A percentile compares a stretch with the other conserved stretches of the same genome.
phyloP scores from a whole-genome alignment of 2,329 filamentous ascomycete species.

The Trichoderma koningii region DNA sequence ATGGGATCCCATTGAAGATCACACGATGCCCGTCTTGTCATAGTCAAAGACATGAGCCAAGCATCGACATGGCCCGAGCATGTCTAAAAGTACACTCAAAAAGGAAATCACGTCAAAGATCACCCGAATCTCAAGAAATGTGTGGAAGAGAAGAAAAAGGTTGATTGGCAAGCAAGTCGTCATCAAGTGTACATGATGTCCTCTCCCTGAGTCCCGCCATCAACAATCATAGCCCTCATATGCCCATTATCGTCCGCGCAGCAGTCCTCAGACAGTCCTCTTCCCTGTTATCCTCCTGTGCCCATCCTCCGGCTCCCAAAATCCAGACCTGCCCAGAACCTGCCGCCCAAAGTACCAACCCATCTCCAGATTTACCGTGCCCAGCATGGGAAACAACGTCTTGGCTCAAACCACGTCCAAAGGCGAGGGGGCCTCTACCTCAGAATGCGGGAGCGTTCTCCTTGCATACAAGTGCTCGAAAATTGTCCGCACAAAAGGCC shows the following conservation, averaged over 20 bases:
- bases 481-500: conserved; percentile 27
- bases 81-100: no score
- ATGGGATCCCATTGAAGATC: conserved; percentile 14
- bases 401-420: conserved; percentile 11
- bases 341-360: conserved; percentile 20
- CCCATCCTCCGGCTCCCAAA: conserved; percentile 8
- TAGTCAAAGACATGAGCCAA: neutral
- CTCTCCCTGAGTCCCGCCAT: conserved; percentile 21
- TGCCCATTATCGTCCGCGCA: conserved; percentile 30
- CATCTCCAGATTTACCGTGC: conserved; percentile 22
- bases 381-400: conserved; percentile 19
- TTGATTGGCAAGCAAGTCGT: conserved; percentile 27
- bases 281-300: neutral
- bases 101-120: neutral
- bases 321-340: conserved; percentile 23
- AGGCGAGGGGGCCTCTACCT: conserved; percentile 6
- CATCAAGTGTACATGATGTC: conserved; percentile 28
- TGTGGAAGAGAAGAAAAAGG: conserved; percentile 26
- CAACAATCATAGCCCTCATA: conserved; percentile 29
- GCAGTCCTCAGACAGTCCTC: conserved; percentile 1
- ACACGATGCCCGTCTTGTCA: neutral
- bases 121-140: neutral
- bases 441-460: conserved; percentile 8
- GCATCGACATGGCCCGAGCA: neutral
- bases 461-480: conserved; percentile 22